Evolutionary conservation across 1,284 basidiomycete genomes (phyloP).

Genomic region (Sporisorium scitamineum): DNA sequence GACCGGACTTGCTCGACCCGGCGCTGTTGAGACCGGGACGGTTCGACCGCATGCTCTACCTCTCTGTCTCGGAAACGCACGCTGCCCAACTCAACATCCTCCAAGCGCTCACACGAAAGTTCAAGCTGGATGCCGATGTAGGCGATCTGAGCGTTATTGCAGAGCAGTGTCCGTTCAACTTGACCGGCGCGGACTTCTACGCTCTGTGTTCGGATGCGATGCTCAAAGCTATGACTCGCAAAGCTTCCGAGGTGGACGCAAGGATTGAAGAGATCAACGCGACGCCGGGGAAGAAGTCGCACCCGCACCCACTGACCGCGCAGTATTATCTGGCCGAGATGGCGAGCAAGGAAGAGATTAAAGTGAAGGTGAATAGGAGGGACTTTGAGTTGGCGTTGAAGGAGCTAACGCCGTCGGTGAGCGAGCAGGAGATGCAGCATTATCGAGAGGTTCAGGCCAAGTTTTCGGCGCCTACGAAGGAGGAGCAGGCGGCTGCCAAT

Average conservation of each 20-base stretch:
- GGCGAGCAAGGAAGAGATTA: conserved; percentile 79
- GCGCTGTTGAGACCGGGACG: conserved; percentile 72
- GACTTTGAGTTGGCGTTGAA: conserved; percentile 84
- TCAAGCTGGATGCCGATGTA: conserved; percentile 81
- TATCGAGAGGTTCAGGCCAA: conserved; percentile 81
- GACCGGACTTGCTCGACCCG: conserved; percentile 71
- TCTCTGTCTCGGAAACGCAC: conserved; percentile 90
- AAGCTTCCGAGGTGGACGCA: conserved; percentile 79
- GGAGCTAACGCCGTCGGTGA: conserved; percentile 87
- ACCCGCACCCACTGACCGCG: conserved; percentile 82
- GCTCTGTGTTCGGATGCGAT: conserved; percentile 96
- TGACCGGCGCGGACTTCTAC: conserved; percentile 89
- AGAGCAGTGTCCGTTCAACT: conserved; percentile 85
- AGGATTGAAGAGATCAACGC: conserved; percentile 53
- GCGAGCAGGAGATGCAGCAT: conserved; percentile 86
- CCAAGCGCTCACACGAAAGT: conserved; percentile 90
- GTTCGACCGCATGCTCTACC: conserved; percentile 96
- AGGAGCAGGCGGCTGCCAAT: conserved; percentile 1
- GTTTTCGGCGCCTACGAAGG: conserved; percentile 72
- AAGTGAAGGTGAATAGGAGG: conserved; percentile 78
- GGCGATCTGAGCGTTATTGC: conserved; percentile 77
- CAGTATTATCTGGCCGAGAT: conserved; percentile 94
- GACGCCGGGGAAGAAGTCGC: conserved; percentile 66
- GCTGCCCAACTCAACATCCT: conserved; percentile 88
- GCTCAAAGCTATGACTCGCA: conserved; percentile 92